These are phyloP conservation scores for Paxillus ammoniavirescens DNA, from an alignment of 768 basidiomycete species.

Conservation along the genomic window DNA sequence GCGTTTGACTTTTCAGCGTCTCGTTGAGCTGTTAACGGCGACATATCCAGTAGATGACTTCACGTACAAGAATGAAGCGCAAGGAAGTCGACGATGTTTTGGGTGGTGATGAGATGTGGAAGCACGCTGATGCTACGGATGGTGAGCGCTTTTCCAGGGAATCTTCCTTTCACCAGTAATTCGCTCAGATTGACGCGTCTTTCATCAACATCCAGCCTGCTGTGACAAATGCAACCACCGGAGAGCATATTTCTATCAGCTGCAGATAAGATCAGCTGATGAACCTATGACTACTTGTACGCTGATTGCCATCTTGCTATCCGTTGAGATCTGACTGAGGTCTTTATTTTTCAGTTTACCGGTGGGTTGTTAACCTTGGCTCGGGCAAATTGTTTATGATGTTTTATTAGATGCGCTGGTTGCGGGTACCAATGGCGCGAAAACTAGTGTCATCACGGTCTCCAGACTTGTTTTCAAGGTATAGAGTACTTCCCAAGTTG, in stretches of 20 bases:
- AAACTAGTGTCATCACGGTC: conserved; percentile 39
- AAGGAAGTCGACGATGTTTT: conserved; percentile 95
- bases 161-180: not conserved
- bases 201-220: conserved; percentile 35
- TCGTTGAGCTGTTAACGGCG: not conserved
- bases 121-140: conserved; percentile 85
- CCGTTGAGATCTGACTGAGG: conserved; percentile 2
- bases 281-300: conserved; percentile 74
- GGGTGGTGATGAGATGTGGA: conserved; percentile 92
- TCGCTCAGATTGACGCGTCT: not conserved
- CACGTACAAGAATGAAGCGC: conserved; percentile 78
- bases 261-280: conserved; percentile 93
- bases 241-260: conserved; percentile 90
- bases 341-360: conserved; percentile 49
- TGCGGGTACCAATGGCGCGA: conserved; percentile 73
- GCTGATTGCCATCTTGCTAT: conserved; percentile 2
- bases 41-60: conserved; percentile 70
- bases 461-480: not conserved
- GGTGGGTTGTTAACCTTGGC: conserved; percentile 35
- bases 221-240: conserved; percentile 82
- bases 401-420: conserved; percentile 48
- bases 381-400: not conserved
- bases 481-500: not conserved
- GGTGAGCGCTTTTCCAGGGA: conserved; percentile 40
- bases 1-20: not conserved